phyloP scores from a whole-genome alignment of 1,284 basidiomycete genomes.

The Ganoderma meredithae region DNA sequence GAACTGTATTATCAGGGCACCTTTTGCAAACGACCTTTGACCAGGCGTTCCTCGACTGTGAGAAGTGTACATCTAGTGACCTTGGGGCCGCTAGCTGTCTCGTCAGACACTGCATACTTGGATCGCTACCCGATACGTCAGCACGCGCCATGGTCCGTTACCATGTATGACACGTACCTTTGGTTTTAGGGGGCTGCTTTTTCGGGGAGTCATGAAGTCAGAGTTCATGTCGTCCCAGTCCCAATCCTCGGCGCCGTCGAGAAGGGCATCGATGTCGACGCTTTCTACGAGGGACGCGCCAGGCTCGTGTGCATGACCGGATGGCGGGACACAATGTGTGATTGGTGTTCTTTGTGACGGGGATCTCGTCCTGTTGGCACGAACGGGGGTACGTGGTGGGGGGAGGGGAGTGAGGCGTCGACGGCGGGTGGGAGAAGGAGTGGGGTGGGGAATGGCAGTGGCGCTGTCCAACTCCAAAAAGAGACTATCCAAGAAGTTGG shows the following conservation, averaged over 20 bases:
- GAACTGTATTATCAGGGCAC: slow-evolving; percentile 3
- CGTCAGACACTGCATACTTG: slow-evolving; percentile 27
- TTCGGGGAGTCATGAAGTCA: slow-evolving; percentile 46
- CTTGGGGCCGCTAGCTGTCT: slow-evolving; percentile 44
- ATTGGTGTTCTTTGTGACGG: slow-evolving; percentile 3
- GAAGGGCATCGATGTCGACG: slow-evolving; percentile 43
- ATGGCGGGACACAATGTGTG: background rate
- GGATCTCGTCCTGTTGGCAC: slow-evolving; percentile 12
- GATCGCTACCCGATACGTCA: slow-evolving; percentile 25
- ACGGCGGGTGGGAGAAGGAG: slow-evolving; percentile 25
- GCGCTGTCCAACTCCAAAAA: slow-evolving; percentile 25
- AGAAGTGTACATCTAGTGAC: slow-evolving; percentile 60
- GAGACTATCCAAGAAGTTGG: slow-evolving; percentile 24
- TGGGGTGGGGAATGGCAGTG: slow-evolving; percentile 1
- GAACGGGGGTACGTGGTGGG: slow-evolving; percentile 25
- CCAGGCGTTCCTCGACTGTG: slow-evolving; percentile 27
- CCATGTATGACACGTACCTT: slow-evolving; percentile 16
- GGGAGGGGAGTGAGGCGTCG: slow-evolving; percentile 17
- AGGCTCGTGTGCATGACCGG: background rate
- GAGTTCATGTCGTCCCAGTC: slow-evolving; percentile 58
- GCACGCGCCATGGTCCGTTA: background rate
- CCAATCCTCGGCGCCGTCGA: slow-evolving; percentile 57
- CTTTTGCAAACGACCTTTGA: slow-evolving; percentile 29
- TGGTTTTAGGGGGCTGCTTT: slow-evolving; percentile 36
- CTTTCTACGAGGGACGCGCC: slow-evolving; percentile 24